Base-by-base conservation (phyloP, 1,284 basidiomycete genomes). In the Malassezia obtusa region DNA sequence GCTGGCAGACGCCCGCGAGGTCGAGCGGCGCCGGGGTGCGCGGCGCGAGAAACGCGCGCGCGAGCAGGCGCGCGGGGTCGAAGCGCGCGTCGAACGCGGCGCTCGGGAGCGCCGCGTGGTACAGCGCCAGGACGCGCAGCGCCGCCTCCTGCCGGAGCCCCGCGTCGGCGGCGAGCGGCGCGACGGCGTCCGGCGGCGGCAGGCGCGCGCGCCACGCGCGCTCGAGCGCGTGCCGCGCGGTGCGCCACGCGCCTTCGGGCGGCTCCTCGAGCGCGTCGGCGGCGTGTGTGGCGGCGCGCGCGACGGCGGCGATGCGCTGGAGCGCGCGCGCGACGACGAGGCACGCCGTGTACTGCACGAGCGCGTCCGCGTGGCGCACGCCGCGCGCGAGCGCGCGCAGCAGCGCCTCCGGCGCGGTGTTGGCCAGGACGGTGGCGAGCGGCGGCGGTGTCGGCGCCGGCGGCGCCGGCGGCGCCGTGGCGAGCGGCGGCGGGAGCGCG, bases 321-420 rank as follows among this genome's bases (percentile, higher is more conserved):
- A 71, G 40, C 22, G 57, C 54, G n/a, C 62, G 54, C 10, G 58
- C 58, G 1, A 94, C 77, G 0, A 83, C 80, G 1, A 87, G 77
- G 0, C 87, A 86, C 0, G 85, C 84, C 59, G 83, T 83, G 63
- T 91, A 88, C 63, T 87, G 86, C 0, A 92, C 86, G 1, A 95
- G 79, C 0, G 79, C 77, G 39, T 65, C 60, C 7, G 82, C 78
- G 60, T 56, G 49, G 30, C 46, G 52, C 49, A 67, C 77, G 1
- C 87, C 90, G 64, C 86, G 87, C 19, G 86, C 83, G 43, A 86
- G 79, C 8, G 55, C 57, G 30, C 64, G 60, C 17, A 62, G 56
- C 21, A 66, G 48, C 6, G 61, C 55, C 1, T 58, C 53, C 0
- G 67, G 65, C 9, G 63, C 45, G 6, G 64, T 43, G 39, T 62